A percentile compares a stretch with the other conserved stretches of the same genome.
These are phyloP conservation scores for Trichoderma asperellum DNA, from an alignment of 2,329 filamentous ascomycete species.

Conservation along the genomic window DNA sequence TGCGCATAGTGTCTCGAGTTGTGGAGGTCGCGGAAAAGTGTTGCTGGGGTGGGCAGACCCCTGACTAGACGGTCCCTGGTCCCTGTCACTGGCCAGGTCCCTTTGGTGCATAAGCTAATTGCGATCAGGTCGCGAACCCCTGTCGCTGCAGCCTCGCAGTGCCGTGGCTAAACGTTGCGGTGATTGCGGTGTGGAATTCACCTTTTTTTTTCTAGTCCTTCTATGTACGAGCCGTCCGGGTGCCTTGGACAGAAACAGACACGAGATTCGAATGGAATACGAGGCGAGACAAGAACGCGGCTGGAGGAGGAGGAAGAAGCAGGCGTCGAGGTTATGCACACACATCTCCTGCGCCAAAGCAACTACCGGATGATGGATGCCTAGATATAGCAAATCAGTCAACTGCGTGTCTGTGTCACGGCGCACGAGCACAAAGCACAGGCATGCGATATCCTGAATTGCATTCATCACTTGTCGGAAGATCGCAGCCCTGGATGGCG, in stretches of 20 bases:
- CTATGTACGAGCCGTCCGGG: not conserved
- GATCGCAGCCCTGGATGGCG: not conserved
- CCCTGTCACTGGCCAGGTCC: slow-evolving; percentile 25
- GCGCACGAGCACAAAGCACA: not conserved
- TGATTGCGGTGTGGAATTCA: slow-evolving; percentile 29
- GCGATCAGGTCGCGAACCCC: slow-evolving; percentile 29
- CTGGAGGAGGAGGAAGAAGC: not conserved
- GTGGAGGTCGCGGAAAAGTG: slow-evolving; percentile 27
- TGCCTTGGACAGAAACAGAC: not conserved
- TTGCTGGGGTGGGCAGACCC: slow-evolving; percentile 24
- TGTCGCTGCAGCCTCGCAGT: slow-evolving; percentile 21
- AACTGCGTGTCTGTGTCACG: not conserved
- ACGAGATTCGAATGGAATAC: slow-evolving; percentile 23
- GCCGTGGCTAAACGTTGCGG: slow-evolving; percentile 26
- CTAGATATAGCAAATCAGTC: not conserved
- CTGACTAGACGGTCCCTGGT: slow-evolving; percentile 22
- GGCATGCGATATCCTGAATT: slow-evolving; percentile 1
- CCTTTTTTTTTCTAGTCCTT: not conserved
- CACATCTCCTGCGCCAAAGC: not conserved
- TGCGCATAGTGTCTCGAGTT: slow-evolving; percentile 31
- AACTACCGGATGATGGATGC: not conserved
- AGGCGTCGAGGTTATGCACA: not conserved
- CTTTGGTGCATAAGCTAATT: slow-evolving; percentile 26
- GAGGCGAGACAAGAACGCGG: slow-evolving; percentile 5
- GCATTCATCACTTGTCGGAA: not conserved